These are phyloP conservation scores for Jatropha podagrica DNA, from an alignment of 441 rosid species.

Conservation along the genomic window DNA sequence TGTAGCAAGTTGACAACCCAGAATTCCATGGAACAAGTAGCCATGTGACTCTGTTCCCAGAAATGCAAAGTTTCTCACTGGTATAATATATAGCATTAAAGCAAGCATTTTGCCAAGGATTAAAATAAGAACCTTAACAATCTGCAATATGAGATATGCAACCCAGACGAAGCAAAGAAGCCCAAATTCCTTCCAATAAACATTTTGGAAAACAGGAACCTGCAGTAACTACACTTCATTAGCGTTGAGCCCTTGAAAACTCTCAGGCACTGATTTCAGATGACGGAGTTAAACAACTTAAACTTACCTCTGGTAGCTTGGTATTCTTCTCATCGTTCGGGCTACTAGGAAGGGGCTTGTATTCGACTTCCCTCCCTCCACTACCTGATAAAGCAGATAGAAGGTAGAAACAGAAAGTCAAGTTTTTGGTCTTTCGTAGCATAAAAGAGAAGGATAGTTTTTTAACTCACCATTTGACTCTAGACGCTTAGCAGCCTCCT, in stretches of 20 bases:
- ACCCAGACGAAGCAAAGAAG: slow-evolving; percentile 53
- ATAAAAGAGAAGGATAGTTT: slow-evolving; percentile 7
- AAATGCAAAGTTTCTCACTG: slow-evolving; percentile 2
- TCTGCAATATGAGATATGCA: slow-evolving; percentile 46
- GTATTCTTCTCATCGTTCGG: slow-evolving; percentile 24
- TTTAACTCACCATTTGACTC: slow-evolving; percentile 49
- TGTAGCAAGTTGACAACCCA: slow-evolving; percentile 57
- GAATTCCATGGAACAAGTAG: slow-evolving; percentile 50
- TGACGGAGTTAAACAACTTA: background rate
- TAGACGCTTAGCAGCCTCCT: slow-evolving; percentile 68
- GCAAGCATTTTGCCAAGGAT: background rate
- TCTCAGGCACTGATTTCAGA: slow-evolving; percentile 9
- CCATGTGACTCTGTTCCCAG: slow-evolving; percentile 39
- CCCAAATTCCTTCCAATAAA: slow-evolving; percentile 59
- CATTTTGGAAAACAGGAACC: slow-evolving; percentile 54
- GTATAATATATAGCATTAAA: slow-evolving; percentile 4
- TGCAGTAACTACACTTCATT: slow-evolving; percentile 27
- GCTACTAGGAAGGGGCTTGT: slow-evolving; percentile 36
- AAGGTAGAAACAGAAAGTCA: slow-evolving; percentile 14
- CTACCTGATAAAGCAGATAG: slow-evolving; percentile 27
- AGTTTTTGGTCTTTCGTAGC: slow-evolving; percentile 2
- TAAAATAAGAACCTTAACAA: slow-evolving; percentile 40
- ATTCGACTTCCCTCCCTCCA: slow-evolving; percentile 33
- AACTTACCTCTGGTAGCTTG: slow-evolving; percentile 32
- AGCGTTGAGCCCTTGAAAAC: slow-evolving; percentile 14